phyloP scores from a whole-genome alignment of 75 land plant species.

The Sequoia sempervirens region DNA sequence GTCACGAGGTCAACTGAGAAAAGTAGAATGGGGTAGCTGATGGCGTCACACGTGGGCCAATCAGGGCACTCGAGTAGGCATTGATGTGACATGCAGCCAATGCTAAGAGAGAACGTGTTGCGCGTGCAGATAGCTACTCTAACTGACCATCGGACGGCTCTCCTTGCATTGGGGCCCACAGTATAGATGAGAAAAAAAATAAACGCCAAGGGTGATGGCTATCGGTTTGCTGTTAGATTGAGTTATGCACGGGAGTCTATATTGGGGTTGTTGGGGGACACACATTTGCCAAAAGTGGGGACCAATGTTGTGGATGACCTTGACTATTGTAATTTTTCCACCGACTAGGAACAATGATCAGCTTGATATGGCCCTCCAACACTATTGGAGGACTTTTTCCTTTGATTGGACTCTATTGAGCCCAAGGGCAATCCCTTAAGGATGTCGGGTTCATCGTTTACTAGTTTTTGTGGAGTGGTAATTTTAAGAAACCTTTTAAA shows the following conservation, averaged over 20 bases:
- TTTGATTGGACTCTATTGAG: too few relatives aligned
- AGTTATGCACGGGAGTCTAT: not conserved
- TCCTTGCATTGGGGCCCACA: not conserved
- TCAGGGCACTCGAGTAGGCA: not conserved
- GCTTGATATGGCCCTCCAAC: too few relatives aligned
- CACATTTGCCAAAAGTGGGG: not conserved
- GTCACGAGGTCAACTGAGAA: not conserved
- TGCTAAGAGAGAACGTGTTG: not conserved
- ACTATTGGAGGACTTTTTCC: too few relatives aligned
- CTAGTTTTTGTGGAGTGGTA: too few relatives aligned
- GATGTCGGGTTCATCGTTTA: too few relatives aligned
- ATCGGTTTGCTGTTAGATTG: not conserved
- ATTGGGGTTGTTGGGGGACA: not conserved
- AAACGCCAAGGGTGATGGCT: not conserved
- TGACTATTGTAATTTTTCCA: too few relatives aligned
- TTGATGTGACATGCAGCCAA: not conserved
- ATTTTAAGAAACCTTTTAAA: too few relatives aligned
- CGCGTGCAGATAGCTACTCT: not conserved
- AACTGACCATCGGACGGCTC: not conserved
- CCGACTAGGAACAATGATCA: too few relatives aligned
- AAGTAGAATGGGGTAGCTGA: not conserved
- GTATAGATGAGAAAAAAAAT: not conserved
- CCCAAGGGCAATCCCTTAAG: too few relatives aligned
- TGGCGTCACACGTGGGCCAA: slow-evolving; percentile 2
- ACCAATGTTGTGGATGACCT: not conserved